Evolutionary conservation across 192 early-diverging fungal genomes (phyloP).

Genomic region (Coemansia sp.): DNA sequence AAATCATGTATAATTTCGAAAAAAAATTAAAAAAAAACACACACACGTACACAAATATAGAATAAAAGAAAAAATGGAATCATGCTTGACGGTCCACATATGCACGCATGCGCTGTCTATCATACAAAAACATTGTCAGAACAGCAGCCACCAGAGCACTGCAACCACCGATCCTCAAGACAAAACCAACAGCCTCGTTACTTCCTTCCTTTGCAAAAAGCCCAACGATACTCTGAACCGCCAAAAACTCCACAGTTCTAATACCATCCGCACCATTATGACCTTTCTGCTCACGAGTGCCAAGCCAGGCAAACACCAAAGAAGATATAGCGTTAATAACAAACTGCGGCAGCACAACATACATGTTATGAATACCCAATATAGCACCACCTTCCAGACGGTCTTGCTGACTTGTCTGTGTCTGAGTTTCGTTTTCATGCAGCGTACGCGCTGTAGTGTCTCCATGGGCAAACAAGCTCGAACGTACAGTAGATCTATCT

Average conservation of each 20-base stretch:
- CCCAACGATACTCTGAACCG: conserved; percentile 19
- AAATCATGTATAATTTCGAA: not conserved
- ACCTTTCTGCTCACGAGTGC: not conserved
- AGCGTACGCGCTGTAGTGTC: conserved; percentile 1
- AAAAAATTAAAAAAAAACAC: not conserved
- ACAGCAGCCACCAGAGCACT: conserved; percentile 43
- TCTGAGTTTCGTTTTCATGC: conserved; percentile 6
- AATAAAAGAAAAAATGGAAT: not conserved
- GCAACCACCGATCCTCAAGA: conserved; percentile 44
- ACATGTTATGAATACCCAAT: conserved; percentile 96
- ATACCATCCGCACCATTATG: not conserved
- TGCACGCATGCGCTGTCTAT: conserved; percentile 35
- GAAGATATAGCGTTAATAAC: conserved; percentile 55
- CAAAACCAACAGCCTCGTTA: conserved; percentile 29
- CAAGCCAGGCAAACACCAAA: conserved; percentile 48
- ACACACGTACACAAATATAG: not conserved
- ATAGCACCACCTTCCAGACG: conserved; percentile 64
- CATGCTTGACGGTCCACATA: conserved; percentile 14
- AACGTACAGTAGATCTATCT: not conserved
- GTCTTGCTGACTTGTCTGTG: not conserved
- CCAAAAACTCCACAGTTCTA: conserved; percentile 48
- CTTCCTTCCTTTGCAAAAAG: not conserved
- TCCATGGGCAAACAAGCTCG: conserved; percentile 1
- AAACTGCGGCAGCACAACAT: conserved; percentile 95
- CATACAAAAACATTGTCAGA: conserved; percentile 43